These are phyloP conservation scores for Aspergillus latus DNA, from an alignment of 2,329 filamentous ascomycete species.

Conservation along the genomic window DNA sequence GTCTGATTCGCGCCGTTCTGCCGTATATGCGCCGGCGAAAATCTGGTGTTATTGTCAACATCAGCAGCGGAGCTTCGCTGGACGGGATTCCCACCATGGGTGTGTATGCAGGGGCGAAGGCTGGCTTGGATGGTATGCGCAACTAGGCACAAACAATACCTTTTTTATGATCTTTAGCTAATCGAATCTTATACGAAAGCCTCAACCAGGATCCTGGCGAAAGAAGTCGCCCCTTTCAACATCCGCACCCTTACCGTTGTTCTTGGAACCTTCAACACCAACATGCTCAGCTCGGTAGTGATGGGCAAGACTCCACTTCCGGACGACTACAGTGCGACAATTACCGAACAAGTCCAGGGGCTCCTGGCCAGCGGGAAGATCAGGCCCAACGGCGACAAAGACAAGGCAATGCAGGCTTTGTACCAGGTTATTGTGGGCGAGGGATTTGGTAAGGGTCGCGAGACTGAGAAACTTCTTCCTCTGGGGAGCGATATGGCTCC, in stretches of 20 bases:
- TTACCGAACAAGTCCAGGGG: slow-evolving; percentile 29
- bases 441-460: slow-evolving; percentile 17
- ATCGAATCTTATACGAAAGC: slow-evolving; percentile 37
- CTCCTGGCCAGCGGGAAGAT: slow-evolving; percentile 29
- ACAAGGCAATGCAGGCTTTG: slow-evolving; percentile 48
- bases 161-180: background rate
- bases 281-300: slow-evolving; percentile 33
- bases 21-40: slow-evolving; percentile 46
- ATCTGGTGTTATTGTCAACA: slow-evolving; percentile 47
- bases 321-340: slow-evolving; percentile 44
- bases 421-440: slow-evolving; percentile 42
- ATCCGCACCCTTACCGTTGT: slow-evolving; percentile 46
- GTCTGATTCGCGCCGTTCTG: slow-evolving; percentile 44
- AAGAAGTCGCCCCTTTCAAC: slow-evolving; percentile 48
- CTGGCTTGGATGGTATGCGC: slow-evolving; percentile 15
- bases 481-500: slow-evolving; percentile 45
- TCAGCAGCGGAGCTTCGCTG: slow-evolving; percentile 48
- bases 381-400: slow-evolving; percentile 42
- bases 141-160: background rate
- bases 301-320: slow-evolving; percentile 29
- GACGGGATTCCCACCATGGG: slow-evolving; percentile 42
- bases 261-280: slow-evolving; percentile 44
- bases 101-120: slow-evolving; percentile 41
- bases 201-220: slow-evolving; percentile 45
- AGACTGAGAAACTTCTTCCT: slow-evolving; percentile 42